Conservation (phyloP, 345 rosid genomes). For the Balakata baccata region DNA sequence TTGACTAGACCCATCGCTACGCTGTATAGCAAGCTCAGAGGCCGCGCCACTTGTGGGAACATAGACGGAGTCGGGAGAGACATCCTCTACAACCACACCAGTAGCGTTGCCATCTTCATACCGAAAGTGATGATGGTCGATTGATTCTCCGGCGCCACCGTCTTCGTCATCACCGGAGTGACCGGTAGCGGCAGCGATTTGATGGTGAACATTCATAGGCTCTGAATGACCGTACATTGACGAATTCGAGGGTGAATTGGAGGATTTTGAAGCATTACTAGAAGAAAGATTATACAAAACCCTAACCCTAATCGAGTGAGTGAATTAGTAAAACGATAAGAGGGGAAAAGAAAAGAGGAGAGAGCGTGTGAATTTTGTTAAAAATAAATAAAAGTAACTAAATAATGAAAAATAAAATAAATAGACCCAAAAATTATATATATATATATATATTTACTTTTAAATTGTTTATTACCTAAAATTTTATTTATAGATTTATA, state of each 20-base stretch:
- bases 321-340: not conserved
- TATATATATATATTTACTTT: no score
- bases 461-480: no score
- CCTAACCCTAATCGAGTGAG: constrained; percentile 31
- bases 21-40: constrained; percentile 32
- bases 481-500: no score
- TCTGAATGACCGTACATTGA: constrained; percentile 67
- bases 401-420: no score
- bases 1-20: constrained; percentile 46
- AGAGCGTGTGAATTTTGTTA: no score
- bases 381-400: no score
- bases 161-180: constrained; percentile 38
- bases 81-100: constrained; percentile 47
- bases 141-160: constrained; percentile 39
- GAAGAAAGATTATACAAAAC: constrained; percentile 4
- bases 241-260: not conserved
- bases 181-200: constrained; percentile 29
- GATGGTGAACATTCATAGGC: constrained; percentile 47
- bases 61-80: constrained; percentile 51
- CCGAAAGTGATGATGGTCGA: constrained; percentile 37
- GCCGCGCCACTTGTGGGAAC: constrained; percentile 34
- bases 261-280: constrained; percentile 35
- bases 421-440: no score
- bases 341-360: not conserved
- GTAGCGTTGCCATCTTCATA: constrained; percentile 45